Conservation (phyloP, 768 basidiomycete species). For the Rhizopogon sp. region DNA sequence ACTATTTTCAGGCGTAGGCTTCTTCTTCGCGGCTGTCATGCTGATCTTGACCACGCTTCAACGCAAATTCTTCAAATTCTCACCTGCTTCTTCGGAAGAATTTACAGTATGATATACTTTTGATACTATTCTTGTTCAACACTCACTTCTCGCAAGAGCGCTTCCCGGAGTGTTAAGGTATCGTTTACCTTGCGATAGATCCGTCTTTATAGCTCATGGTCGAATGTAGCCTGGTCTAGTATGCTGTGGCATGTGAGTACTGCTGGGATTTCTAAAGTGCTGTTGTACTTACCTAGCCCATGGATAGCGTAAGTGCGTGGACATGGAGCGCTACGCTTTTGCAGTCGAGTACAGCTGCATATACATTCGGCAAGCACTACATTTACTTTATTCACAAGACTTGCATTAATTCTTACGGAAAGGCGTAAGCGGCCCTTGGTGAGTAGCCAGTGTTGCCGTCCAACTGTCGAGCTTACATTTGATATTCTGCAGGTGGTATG, state of each 20-base stretch:
- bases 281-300: not conserved
- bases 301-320: slow-evolving; percentile 44
- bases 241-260: slow-evolving; percentile 42
- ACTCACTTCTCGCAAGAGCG: slow-evolving; percentile 25
- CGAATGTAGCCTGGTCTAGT: slow-evolving; percentile 40
- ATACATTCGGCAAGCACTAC: slow-evolving; percentile 33
- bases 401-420: not conserved
- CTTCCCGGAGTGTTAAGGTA: slow-evolving; percentile 43
- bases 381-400: not conserved
- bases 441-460: not conserved
- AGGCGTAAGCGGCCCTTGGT: slow-evolving; percentile 49
- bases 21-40: slow-evolving; percentile 47
- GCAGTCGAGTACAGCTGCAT: slow-evolving; percentile 49
- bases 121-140: not conserved
- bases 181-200: not conserved
- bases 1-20: slow-evolving; percentile 36
- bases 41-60: slow-evolving; percentile 40
- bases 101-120: slow-evolving; percentile 31
- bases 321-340: slow-evolving; percentile 54
- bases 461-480: not conserved
- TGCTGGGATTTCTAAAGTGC: not conserved
- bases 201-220: not conserved
- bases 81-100: slow-evolving; percentile 43
- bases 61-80: slow-evolving; percentile 40
- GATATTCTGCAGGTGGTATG: slow-evolving; percentile 37